phyloP scores from a whole-genome alignment of 2,329 filamentous ascomycete genomes.

The Diaporthe destruens region DNA sequence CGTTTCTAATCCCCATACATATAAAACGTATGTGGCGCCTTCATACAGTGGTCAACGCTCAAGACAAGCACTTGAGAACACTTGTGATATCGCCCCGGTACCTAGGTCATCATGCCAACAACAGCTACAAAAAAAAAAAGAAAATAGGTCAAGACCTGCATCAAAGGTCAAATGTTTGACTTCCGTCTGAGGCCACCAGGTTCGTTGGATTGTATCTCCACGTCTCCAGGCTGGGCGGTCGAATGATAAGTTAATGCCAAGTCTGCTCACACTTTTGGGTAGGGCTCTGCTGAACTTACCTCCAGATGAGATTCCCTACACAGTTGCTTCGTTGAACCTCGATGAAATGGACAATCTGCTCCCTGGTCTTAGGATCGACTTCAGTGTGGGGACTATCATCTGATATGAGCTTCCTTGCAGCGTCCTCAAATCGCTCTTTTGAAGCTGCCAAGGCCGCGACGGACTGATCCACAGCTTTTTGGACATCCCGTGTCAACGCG shows the following conservation, averaged over 20 bases:
- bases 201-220: constrained; percentile 5
- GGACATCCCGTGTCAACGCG: neutral
- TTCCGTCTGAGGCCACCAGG: neutral
- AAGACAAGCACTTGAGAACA: too few species aligned
- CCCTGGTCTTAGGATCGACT: too few species aligned
- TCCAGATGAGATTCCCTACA: constrained; percentile 17
- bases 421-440: constrained; percentile 1
- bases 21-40: too few species aligned
- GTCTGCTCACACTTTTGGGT: neutral
- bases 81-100: too few species aligned
- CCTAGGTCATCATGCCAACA: too few species aligned
- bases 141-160: too few species aligned
- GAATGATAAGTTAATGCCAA: neutral
- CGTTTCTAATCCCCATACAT: too few species aligned
- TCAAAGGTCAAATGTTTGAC: constrained; percentile 4
- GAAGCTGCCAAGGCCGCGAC: neutral
- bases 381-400: too few species aligned
- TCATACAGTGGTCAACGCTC: too few species aligned
- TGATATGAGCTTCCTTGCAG: neutral
- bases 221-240: neutral
- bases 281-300: neutral
- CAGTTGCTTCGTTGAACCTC: constrained; percentile 13
- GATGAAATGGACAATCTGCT: neutral
- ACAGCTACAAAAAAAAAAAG: too few species aligned
- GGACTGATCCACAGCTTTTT: neutral